Percentiles rank a stretch among this genome's conserved stretches.
Evolutionary conservation across 371 early-diverging fungal genomes (phyloP).

Genomic region (Parasitella parasitica): DNA sequence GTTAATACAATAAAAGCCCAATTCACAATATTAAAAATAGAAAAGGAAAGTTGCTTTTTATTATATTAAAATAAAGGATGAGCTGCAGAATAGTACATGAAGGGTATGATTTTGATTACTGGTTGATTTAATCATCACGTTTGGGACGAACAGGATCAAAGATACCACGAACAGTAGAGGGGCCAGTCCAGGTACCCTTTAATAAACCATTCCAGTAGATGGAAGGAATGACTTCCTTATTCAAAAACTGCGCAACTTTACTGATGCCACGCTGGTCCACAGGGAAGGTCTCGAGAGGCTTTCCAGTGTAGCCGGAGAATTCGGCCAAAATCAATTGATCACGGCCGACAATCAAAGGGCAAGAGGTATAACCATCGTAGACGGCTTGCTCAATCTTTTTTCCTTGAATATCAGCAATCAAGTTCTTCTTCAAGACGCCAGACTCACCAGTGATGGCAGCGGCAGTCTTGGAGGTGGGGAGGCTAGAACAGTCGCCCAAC

Average conservation of each 20-base stretch:
- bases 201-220: constrained; percentile 81
- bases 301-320: constrained; percentile 81
- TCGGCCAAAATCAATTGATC: constrained; percentile 85
- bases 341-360: constrained; percentile 76
- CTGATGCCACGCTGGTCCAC: constrained; percentile 78
- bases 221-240: constrained; percentile 73
- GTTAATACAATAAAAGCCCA: too few species aligned
- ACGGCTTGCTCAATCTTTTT: constrained; percentile 45
- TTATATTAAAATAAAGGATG: background rate
- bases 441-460: constrained; percentile 87
- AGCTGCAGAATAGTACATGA: background rate
- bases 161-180: constrained; percentile 58
- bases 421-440: constrained; percentile 72
- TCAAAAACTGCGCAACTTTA: constrained; percentile 65
- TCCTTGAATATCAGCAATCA: constrained; percentile 67
- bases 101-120: background rate
- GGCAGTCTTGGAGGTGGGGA: constrained; percentile 92
- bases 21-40: background rate
- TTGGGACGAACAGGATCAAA: constrained; percentile 45
- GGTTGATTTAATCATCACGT: constrained; percentile 7
- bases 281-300: constrained; percentile 84
- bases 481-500: constrained; percentile 80
- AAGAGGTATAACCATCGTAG: constrained; percentile 86
- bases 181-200: constrained; percentile 81
- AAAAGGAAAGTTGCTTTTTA: background rate